A percentile compares a stretch with the other conserved stretches of the same genome.
Conservation (phyloP, 2,329 filamentous ascomycete genomes). For the Cladosporium sp. region DNA sequence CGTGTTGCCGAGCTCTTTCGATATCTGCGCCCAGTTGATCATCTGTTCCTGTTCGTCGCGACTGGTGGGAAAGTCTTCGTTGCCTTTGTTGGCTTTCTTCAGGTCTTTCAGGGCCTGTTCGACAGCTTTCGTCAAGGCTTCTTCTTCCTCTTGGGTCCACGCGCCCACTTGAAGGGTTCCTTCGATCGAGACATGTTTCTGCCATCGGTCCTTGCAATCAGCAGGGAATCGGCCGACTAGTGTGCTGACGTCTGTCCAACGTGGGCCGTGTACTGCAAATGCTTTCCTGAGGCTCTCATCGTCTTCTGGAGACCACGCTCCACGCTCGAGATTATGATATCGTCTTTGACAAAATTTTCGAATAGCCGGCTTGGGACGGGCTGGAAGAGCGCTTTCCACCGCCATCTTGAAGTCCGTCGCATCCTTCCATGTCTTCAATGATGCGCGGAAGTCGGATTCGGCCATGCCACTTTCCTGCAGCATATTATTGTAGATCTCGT, state of each 20-base stretch:
- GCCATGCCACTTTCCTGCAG: conserved; percentile 14
- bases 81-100: conserved; percentile 31
- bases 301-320: conserved; percentile 54
- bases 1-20: conserved; percentile 52
- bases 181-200: conserved; percentile 59
- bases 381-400: conserved; percentile 25
- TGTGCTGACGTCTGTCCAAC: conserved; percentile 58
- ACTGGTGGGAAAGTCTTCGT: conserved; percentile 28
- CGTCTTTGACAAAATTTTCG: conserved; percentile 49
- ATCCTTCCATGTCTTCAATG: conserved; percentile 24
- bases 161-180: conserved; percentile 45
- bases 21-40: conserved; percentile 62
- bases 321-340: conserved; percentile 59
- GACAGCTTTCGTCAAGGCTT: conserved; percentile 40
- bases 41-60: conserved; percentile 45
- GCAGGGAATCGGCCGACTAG: conserved; percentile 58
- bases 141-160: conserved; percentile 59
- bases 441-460: conserved; percentile 17
- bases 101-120: conserved; percentile 47
- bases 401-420: conserved; percentile 28
- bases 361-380: conserved; percentile 30
- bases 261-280: conserved; percentile 44
- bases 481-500: conserved; percentile 22
- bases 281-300: conserved; percentile 48
- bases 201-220: conserved; percentile 64